A percentile compares a stretch with the other conserved stretches of the same genome.
Evolutionary conservation across 2,329 filamentous ascomycete genomes (phyloP).

Genomic region (Botrytis aclada): DNA sequence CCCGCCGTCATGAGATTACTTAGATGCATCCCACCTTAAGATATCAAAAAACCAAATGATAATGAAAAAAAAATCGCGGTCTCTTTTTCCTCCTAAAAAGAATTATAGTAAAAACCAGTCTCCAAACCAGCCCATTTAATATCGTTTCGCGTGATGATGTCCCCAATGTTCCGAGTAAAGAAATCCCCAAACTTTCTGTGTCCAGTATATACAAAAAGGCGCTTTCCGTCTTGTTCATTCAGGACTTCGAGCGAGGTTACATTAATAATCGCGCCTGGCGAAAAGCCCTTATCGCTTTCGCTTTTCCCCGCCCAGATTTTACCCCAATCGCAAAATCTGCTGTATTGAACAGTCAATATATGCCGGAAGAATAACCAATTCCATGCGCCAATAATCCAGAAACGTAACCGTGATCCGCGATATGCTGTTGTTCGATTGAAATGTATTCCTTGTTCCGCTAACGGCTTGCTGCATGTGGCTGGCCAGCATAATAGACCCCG

Average conservation of each 20-base stretch:
- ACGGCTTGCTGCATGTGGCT: conserved; percentile 26
- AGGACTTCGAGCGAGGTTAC: conserved; percentile 1
- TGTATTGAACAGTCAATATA: background rate
- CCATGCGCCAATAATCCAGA: conserved; percentile 9
- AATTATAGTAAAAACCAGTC: conserved; percentile 12
- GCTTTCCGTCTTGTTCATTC: background rate
- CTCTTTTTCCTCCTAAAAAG: background rate
- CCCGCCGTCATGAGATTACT: conserved; percentile 1
- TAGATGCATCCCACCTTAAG: background rate
- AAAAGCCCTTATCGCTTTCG: conserved; percentile 9
- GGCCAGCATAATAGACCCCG: conserved; percentile 32
- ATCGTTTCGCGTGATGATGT: conserved; percentile 5
- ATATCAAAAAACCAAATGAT: background rate
- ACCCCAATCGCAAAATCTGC: background rate
- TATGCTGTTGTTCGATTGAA: background rate
- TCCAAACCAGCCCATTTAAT: background rate
- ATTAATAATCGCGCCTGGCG: conserved; percentile 4
- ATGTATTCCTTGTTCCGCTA: conserved; percentile 6
- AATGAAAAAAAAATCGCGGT: background rate
- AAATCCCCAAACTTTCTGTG: conserved; percentile 5
- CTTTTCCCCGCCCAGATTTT: background rate
- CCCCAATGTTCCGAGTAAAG: background rate
- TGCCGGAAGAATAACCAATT: conserved; percentile 1
- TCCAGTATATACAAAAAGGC: conserved; percentile 15
- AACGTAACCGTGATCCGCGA: background rate